Conservation (phyloP, 352 stramenopile genomes). For the Phytopythium chamaehyphon region DNA sequence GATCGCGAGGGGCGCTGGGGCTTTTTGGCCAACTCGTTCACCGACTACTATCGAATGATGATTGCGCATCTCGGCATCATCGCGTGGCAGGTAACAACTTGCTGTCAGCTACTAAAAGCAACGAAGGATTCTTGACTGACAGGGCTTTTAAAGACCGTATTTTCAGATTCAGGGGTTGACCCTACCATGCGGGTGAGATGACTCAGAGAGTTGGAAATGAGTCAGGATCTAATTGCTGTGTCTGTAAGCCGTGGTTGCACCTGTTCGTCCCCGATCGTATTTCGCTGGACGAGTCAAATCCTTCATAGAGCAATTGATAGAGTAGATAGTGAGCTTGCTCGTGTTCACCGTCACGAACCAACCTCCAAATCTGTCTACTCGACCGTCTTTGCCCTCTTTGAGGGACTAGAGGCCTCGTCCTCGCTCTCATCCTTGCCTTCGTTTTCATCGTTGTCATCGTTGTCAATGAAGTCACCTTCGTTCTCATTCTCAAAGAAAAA, state of each 20-base stretch:
- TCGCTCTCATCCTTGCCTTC: constrained; percentile 6
- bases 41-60: constrained; percentile 83
- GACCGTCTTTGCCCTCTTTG: too few relatives aligned
- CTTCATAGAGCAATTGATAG: background rate
- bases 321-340: background rate
- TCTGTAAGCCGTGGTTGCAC: constrained; percentile 62
- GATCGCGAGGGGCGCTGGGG: constrained; percentile 56
- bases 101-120: background rate
- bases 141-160: constrained; percentile 32
- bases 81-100: constrained; percentile 51
- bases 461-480: constrained; percentile 8
- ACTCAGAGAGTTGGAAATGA: background rate
- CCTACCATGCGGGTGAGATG: constrained; percentile 32
- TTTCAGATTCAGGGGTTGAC: constrained; percentile 56
- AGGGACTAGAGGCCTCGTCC: constrained; percentile 7
- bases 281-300: constrained; percentile 31
- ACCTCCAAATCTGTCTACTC: background rate
- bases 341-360: background rate
- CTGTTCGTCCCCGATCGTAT: constrained; percentile 73
- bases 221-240: background rate
- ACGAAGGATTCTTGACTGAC: background rate
- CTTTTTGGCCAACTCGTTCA: constrained; percentile 65
- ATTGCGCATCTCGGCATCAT: constrained; percentile 72
- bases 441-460: constrained; percentile 9
- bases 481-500: constrained; percentile 60